Evolutionary conservation across 306 rosid species (phyloP).

Genomic region (Castanospermum australe): DNA sequence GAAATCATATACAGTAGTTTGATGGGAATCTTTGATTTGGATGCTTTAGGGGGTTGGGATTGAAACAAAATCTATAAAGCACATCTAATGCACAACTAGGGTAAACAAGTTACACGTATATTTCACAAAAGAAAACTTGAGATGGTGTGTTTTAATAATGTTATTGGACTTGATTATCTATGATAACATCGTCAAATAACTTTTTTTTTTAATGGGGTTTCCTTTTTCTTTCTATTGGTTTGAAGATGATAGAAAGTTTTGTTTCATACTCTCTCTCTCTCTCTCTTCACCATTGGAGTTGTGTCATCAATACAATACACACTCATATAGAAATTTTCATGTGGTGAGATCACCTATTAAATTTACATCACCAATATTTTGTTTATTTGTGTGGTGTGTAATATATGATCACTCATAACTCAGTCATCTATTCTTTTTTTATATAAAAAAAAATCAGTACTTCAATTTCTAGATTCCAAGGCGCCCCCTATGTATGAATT

Average conservation of each 20-base stretch:
- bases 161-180: neutral
- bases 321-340: neutral
- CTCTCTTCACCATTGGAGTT: neutral
- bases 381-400: neutral
- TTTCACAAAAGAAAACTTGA: neutral
- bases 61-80: neutral
- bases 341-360: neutral
- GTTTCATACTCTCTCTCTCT: neutral
- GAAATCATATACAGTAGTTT: neutral
- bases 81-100: neutral
- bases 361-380: neutral
- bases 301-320: neutral
- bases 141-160: neutral
- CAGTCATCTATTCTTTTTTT: neutral
- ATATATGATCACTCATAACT: neutral
- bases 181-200: neutral
- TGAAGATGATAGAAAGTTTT: constrained; percentile 23
- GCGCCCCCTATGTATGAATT: too few relatives aligned
- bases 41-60: neutral
- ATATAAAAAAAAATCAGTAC: neutral
- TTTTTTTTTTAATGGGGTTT: neutral
- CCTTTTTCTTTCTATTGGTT: constrained; percentile 5
- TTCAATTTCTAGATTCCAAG: neutral
- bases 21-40: constrained; percentile 29
- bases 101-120: neutral